Evolutionary conservation across 768 basidiomycete genomes (phyloP).

Genomic region (Tephrocybe sp.): DNA sequence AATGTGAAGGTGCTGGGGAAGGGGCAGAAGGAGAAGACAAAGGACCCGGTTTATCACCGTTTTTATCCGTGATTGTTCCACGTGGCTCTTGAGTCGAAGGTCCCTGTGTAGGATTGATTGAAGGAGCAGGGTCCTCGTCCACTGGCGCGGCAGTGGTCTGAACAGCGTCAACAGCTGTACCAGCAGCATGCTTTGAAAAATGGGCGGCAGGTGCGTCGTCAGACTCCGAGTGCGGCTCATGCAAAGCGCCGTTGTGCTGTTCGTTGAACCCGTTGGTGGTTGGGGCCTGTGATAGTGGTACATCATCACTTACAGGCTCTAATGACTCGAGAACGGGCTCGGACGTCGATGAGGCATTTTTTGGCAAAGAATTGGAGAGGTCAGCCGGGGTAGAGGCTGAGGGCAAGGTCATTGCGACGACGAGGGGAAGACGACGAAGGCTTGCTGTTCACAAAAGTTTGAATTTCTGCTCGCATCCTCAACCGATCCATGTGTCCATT

Average conservation of each 20-base stretch:
- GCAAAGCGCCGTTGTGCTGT: slow-evolving; percentile 1
- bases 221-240: not conserved
- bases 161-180: slow-evolving; percentile 5
- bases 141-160: slow-evolving; percentile 11
- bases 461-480: slow-evolving; percentile 13
- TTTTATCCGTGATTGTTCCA: slow-evolving; percentile 16
- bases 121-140: slow-evolving; percentile 6
- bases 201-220: not conserved
- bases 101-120: slow-evolving; percentile 2
- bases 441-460: slow-evolving; percentile 6
- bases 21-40: slow-evolving; percentile 9
- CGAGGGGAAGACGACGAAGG: slow-evolving; percentile 1
- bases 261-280: slow-evolving; percentile 8
- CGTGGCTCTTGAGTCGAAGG: slow-evolving; percentile 12
- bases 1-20: slow-evolving; percentile 11
- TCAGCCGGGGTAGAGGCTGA: slow-evolving; percentile 10
- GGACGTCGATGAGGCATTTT: slow-evolving; percentile 10
- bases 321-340: not conserved
- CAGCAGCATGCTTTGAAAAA: slow-evolving; percentile 5
- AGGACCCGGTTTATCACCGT: slow-evolving; percentile 16
- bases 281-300: slow-evolving; percentile 10
- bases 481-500: slow-evolving; percentile 15
- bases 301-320: slow-evolving; percentile 13
- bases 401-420: slow-evolving; percentile 15
- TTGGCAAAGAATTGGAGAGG: not conserved